phyloP scores from a whole-genome alignment of 495 filamentous ascomycete species.

The Aspergillus conjunctus region DNA sequence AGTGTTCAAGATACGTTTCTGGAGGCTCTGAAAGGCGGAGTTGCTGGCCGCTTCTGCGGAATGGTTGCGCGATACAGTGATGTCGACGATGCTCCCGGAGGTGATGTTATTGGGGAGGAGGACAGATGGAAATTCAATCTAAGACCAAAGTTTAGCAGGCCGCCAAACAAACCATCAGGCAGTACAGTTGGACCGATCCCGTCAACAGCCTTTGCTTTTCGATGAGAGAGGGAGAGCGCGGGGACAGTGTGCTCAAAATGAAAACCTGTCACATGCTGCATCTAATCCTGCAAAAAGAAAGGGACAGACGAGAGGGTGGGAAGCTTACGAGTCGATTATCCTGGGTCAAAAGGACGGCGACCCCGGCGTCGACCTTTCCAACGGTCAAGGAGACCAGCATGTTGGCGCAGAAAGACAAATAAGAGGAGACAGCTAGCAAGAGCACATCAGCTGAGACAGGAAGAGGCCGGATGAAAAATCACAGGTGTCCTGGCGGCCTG shows the following conservation, averaged over 20 bases:
- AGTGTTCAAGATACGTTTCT: slow-evolving; percentile 80
- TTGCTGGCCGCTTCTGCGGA: slow-evolving; percentile 72
- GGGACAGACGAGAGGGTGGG: slow-evolving; percentile 12
- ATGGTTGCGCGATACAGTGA: slow-evolving; percentile 88
- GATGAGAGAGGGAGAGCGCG: not conserved
- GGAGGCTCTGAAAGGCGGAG: slow-evolving; percentile 75
- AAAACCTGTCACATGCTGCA: slow-evolving; percentile 3
- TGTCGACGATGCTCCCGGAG: slow-evolving; percentile 96
- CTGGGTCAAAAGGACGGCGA: slow-evolving; percentile 93
- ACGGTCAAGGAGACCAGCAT: slow-evolving; percentile 99
- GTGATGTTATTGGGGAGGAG: slow-evolving; percentile 92
- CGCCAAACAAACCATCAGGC: slow-evolving; percentile 2
- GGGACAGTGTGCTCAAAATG: not conserved
- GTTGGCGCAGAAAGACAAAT: slow-evolving; percentile 20
- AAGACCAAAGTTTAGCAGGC: slow-evolving; percentile 17
- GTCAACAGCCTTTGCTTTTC: slow-evolving; percentile 7
- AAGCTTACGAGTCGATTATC: slow-evolving; percentile 89
- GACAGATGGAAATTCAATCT: slow-evolving; percentile 99
- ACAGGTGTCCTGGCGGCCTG: not conserved
- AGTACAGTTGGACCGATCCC: not conserved
- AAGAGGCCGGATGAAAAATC: not conserved
- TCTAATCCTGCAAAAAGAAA: slow-evolving; percentile 8
- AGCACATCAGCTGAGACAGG: slow-evolving; percentile 11
- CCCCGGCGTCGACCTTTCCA: slow-evolving; percentile 98
- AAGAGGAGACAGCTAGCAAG: slow-evolving; percentile 2